These are phyloP conservation scores for Cutaneotrichosporon cutaneum DNA, from an alignment of 1,284 basidiomycete genomes.

Conservation along the genomic window DNA sequence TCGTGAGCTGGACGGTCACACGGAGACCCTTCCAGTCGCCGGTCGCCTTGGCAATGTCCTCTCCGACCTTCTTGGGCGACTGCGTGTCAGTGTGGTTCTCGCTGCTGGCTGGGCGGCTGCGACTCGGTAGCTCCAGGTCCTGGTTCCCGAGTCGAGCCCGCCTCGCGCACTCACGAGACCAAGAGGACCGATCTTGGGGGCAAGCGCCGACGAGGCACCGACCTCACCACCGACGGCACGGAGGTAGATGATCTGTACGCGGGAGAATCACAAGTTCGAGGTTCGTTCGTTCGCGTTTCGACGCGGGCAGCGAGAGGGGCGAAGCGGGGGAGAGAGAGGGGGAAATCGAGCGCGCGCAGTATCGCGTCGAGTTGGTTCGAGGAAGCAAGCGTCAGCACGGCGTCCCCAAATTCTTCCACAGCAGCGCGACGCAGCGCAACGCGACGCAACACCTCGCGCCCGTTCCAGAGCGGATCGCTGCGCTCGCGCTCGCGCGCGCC, in stretches of 20 bases:
- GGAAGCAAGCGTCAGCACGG: constrained; percentile 16
- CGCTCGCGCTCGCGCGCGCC: neutral
- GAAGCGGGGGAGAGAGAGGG: neutral
- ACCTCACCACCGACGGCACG: constrained; percentile 99
- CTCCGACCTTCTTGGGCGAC: constrained; percentile 99
- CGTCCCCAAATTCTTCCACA: neutral
- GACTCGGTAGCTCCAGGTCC: no score
- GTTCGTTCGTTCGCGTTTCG: neutral
- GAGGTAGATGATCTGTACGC: constrained; percentile 94
- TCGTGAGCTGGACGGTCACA: constrained; percentile 97
- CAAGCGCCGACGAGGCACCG: constrained; percentile 96
- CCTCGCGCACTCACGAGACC: constrained; percentile 75
- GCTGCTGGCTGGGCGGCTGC: neutral
- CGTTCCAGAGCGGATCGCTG: neutral
- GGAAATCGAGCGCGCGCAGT: neutral
- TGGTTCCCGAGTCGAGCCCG: neutral
- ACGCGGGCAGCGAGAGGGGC: neutral
- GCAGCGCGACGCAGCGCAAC: neutral
- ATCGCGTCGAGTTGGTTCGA: neutral
- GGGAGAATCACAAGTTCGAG: neutral
- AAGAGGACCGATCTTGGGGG: constrained; percentile 99
- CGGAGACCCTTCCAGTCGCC: constrained; percentile 99
- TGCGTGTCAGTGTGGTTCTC: constrained; percentile 46
- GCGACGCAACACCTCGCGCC: neutral
- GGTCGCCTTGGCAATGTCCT: constrained; percentile 99